A percentile compares a stretch with the other conserved stretches of the same genome.
These are phyloP conservation scores for Saturnispora sekii DNA, from an alignment of 805 yeast genomes.

Conservation along the genomic window DNA sequence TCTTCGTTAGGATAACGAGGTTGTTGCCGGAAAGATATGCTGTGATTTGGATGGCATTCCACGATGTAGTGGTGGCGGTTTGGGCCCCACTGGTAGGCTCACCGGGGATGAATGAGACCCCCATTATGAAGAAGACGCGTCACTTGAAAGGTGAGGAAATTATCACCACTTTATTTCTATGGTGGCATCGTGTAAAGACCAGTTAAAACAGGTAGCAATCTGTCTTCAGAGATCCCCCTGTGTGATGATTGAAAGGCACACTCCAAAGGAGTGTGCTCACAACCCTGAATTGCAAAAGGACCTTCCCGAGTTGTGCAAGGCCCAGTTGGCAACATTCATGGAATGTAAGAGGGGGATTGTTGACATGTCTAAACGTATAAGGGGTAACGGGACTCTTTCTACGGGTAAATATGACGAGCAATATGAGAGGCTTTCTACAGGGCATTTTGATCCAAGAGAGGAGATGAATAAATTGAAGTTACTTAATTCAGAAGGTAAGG, in stretches of 20 bases:
- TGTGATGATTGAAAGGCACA: conserved; percentile 80
- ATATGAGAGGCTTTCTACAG: conserved; percentile 65
- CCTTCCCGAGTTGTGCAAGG: conserved; percentile 80
- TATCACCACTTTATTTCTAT: conserved; percentile 18
- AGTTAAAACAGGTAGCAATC: conserved; percentile 88
- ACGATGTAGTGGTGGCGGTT: conserved; percentile 46
- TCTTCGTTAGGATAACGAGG: conserved; percentile 52
- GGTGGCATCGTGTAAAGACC: conserved; percentile 85
- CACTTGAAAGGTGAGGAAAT: not conserved
- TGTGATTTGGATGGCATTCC: conserved; percentile 57
- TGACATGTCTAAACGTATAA: conserved; percentile 83
- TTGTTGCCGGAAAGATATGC: conserved; percentile 86
- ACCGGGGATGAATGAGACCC: conserved; percentile 73
- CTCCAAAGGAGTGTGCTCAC: conserved; percentile 80
- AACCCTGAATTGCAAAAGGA: conserved; percentile 68
- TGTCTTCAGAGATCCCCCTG: conserved; percentile 96
- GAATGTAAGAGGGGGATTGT: conserved; percentile 88
- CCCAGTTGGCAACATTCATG: conserved; percentile 74
- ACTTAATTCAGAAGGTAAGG: conserved; percentile 36
- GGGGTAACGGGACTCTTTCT: conserved; percentile 89
- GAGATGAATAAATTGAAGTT: conserved; percentile 67
- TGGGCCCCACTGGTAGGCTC: conserved; percentile 51
- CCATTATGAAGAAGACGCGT: conserved; percentile 30
- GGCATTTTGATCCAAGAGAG: conserved; percentile 72
- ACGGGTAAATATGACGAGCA: conserved; percentile 90